A percentile compares a stretch with the other conserved stretches of the same genome.
Conservation (phyloP, 2,329 filamentous ascomycete species). For the Ophiocordyceps robertsii region DNA sequence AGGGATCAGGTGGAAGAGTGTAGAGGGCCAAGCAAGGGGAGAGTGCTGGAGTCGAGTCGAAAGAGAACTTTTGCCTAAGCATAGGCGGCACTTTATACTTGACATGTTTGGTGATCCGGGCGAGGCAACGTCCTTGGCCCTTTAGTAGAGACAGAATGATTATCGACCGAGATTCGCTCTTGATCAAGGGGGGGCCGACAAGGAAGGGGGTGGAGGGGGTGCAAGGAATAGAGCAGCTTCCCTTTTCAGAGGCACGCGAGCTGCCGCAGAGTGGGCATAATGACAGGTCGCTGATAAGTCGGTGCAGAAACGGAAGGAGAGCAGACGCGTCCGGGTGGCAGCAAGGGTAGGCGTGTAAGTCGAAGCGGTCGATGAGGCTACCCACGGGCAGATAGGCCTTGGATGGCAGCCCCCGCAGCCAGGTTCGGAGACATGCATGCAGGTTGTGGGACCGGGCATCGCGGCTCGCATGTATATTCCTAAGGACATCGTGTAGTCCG, state of each 20-base stretch:
- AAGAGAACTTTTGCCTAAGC: no score
- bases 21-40: not conserved
- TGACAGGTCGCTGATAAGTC: not conserved
- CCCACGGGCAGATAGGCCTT: not conserved
- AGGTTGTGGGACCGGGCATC: not conserved
- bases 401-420: not conserved
- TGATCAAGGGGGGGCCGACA: conserved; percentile 1
- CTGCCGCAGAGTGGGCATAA: not conserved
- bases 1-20: not conserved
- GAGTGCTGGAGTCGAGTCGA: no score
- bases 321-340: not conserved
- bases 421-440: not conserved
- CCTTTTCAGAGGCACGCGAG: not conserved
- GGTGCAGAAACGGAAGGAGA: not conserved
- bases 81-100: conserved; percentile 1
- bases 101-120: not conserved
- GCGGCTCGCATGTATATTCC: not conserved
- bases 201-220: not conserved
- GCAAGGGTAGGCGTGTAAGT: not conserved
- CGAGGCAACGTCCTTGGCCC: not conserved
- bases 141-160: not conserved
- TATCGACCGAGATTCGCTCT: conserved; percentile 1
- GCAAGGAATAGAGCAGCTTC: conserved; percentile 2
- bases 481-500: not conserved
- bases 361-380: not conserved